Conservation (phyloP, 768 basidiomycete genomes). For the Russula brevipes region DNA sequence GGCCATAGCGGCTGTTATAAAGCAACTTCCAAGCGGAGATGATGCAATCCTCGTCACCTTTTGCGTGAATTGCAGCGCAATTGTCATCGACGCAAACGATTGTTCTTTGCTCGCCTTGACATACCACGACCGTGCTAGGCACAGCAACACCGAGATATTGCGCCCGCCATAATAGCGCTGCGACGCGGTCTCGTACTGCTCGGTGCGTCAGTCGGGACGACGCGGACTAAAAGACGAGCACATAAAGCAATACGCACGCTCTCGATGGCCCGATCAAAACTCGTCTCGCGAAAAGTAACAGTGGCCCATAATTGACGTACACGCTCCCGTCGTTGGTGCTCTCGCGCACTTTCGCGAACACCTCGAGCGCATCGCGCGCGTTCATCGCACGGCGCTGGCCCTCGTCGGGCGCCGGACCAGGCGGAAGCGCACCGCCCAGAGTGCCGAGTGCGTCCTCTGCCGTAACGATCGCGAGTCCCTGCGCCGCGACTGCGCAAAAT, state of each 20-base stretch:
- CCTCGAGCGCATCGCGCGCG: slow-evolving; percentile 79
- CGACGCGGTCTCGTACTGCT: slow-evolving; percentile 88
- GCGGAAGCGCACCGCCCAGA: slow-evolving; percentile 47
- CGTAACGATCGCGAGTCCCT: slow-evolving; percentile 89
- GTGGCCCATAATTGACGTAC: slow-evolving; percentile 94
- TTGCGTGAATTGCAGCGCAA: slow-evolving; percentile 80
- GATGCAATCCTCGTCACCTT: slow-evolving; percentile 41
- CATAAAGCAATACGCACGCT: slow-evolving; percentile 52
- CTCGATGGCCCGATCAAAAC: slow-evolving; percentile 92
- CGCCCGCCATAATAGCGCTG: slow-evolving; percentile 68
- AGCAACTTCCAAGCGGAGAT: slow-evolving; percentile 32
- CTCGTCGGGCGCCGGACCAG: slow-evolving; percentile 53
- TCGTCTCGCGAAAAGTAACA: slow-evolving; percentile 92
- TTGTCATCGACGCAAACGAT: slow-evolving; percentile 73
- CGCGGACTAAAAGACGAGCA: not conserved
- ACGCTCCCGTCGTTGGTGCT: slow-evolving; percentile 77
- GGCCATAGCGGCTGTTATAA: no score
- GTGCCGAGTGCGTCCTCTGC: slow-evolving; percentile 87
- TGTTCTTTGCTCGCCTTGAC: slow-evolving; percentile 90
- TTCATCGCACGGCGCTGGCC: slow-evolving; percentile 59
- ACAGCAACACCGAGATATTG: slow-evolving; percentile 71
- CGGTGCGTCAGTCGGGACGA: not conserved
- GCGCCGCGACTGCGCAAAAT: slow-evolving; percentile 86
- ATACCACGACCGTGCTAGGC: slow-evolving; percentile 90
- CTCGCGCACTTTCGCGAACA: slow-evolving; percentile 90